Base-by-base conservation (phyloP, 257 asterid species). In the Capsicum pubescens region DNA sequence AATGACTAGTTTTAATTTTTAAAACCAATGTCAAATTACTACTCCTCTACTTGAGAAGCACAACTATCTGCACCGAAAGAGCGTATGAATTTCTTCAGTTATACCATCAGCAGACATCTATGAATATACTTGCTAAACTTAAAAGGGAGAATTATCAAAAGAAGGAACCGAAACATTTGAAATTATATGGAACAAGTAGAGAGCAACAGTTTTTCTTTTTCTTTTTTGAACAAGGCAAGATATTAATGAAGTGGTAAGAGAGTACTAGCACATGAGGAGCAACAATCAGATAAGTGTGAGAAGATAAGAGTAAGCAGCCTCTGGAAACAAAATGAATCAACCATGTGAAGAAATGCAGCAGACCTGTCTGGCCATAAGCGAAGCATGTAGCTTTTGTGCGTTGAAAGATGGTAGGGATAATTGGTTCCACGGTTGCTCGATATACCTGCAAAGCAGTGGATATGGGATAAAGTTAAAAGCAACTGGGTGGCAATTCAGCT, bases 331-430 rank as follows among this genome's bases (percentile, higher is more conserved):
- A 52, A 76, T 54, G 26, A 76, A 76, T 77, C 81, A 71, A 71
- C 11, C 15, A 70, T 42, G 56, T n/a, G 19, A 48, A 72, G 80
- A 72, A 72, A 72, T 48, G 42, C 39, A 72, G 44, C 88, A 71
- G 82, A 97, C 99, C 99, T 91, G 99, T 97, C 88, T 97, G 99
- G 82, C 99, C 99, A 90, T 97, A 97, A 66, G 99, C 99, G 82
- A 97, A 97, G 84, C 99, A 97, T 58, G 99, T 97, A 82, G 99
- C 99, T 88, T 97, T 97, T 84, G 99, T 94, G 32, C 99, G 96
- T 89, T 95, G 99, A 84, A 97, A 97, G 85, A 97, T 97, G 80
- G 84, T 97, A 54, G 99, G 99, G 86, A 97, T 95, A 76, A 97
- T 97, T 69, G 99, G 99, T 91, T 95, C 98, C 87, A 97, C 99